A percentile compares a stretch with the other conserved stretches of the same genome.
These are phyloP conservation scores for Nitzschia palea DNA, from an alignment of 108 stramenopile species.

Conservation along the genomic window DNA sequence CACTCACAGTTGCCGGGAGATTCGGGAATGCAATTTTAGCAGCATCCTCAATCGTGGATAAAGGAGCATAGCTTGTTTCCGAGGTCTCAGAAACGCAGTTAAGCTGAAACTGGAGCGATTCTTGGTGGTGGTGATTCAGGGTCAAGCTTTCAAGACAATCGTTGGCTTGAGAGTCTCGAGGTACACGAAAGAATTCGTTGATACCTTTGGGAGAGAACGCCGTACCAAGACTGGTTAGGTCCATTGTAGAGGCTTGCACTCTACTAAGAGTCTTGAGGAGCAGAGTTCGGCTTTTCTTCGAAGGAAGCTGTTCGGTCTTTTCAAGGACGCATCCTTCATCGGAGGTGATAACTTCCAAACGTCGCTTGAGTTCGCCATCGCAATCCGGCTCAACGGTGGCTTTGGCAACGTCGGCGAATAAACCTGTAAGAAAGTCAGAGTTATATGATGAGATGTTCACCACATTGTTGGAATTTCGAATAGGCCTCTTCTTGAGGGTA, in stretches of 20 bases:
- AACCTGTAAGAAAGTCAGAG: conserved; percentile 50
- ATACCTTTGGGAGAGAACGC: conserved; percentile 20
- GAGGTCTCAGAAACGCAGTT: conserved; percentile 19
- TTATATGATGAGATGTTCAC: conserved; percentile 45
- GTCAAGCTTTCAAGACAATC: background rate
- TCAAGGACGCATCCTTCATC: background rate
- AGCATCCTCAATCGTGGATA: conserved; percentile 5
- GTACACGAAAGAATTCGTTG: conserved; percentile 10
- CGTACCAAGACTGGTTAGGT: background rate
- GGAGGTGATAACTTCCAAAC: background rate
- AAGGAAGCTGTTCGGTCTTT: background rate
- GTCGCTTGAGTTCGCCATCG: background rate
- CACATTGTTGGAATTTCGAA: conserved; percentile 4
- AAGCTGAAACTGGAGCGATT: conserved; percentile 37
- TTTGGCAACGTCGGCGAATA: conserved; percentile 64
- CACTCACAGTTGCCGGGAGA: conserved; percentile 56
- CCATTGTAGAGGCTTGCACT: conserved; percentile 14
- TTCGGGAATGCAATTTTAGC: conserved; percentile 44
- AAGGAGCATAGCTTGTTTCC: background rate
- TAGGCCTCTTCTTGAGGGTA: conserved; percentile 37
- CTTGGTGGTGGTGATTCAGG: conserved; percentile 14
- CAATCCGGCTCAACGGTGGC: conserved; percentile 9
- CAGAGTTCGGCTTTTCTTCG: conserved; percentile 23
- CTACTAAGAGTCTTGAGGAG: background rate
- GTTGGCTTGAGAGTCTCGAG: background rate